These are phyloP conservation scores for Stemphylium beticola DNA, from an alignment of 2,329 filamentous ascomycete genomes.

Conservation along the genomic window DNA sequence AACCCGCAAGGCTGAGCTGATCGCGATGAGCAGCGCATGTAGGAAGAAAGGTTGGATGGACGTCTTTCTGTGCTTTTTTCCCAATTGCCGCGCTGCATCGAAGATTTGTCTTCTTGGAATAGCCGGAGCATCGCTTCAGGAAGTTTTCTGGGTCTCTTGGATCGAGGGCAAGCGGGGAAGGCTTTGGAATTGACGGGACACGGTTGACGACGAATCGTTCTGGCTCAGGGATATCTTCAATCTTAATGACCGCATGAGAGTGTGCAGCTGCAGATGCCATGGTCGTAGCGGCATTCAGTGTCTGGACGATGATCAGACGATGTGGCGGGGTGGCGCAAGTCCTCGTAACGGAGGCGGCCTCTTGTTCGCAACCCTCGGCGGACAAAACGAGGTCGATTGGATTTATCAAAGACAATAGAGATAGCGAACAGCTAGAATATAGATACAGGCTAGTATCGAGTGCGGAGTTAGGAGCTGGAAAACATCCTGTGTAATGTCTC, in stretches of 20 bases:
- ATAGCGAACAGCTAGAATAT: not conserved
- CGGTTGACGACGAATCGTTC: not conserved
- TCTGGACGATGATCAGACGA: not conserved
- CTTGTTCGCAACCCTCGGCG: not conserved
- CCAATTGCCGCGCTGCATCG: constrained; percentile 32
- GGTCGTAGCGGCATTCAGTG: not conserved
- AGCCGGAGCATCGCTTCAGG: constrained; percentile 34
- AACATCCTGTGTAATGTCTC: constrained; percentile 12
- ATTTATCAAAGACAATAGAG: no score
- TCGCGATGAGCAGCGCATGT: constrained; percentile 39
- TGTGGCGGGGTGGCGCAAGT: not conserved
- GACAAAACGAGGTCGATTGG: not conserved
- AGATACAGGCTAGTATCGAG: not conserved
- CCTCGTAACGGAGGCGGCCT: not conserved
- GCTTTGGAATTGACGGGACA: constrained; percentile 2
- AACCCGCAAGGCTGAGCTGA: constrained; percentile 34
- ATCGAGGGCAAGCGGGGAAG: constrained; percentile 17
- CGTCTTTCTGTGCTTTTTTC: constrained; percentile 27
- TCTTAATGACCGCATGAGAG: constrained; percentile 3
- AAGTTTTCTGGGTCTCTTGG: constrained; percentile 38
- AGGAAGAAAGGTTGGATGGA: constrained; percentile 35
- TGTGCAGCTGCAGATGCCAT: not conserved
- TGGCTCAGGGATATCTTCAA: constrained; percentile 15
- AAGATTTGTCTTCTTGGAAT: constrained; percentile 34
- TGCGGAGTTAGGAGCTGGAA: not conserved